A percentile compares a stretch with the other conserved stretches of the same genome.
Evolutionary conservation across 176 grass and related monocot species (phyloP).

Genomic region (Aegilops bicornis): DNA sequence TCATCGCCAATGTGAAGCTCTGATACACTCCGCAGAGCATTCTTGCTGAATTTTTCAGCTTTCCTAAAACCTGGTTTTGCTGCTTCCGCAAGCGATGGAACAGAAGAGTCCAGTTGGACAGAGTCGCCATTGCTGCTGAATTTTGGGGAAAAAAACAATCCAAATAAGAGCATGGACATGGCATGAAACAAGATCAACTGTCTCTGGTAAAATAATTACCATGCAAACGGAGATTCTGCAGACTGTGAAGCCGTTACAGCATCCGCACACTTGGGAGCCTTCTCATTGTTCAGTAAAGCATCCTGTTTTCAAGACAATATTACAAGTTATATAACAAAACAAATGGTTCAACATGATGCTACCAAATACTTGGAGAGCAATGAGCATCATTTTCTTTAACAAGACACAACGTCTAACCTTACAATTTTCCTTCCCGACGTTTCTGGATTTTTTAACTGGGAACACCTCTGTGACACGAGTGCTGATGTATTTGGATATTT

Average conservation of each 20-base stretch:
- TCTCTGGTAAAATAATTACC: constrained; percentile 34
- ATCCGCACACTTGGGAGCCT: constrained; percentile 24
- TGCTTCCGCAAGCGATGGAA: constrained; percentile 20
- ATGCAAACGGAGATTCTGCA: constrained; percentile 14
- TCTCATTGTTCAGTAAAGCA: constrained; percentile 32
- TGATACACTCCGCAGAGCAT: constrained; percentile 72
- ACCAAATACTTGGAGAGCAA: neutral
- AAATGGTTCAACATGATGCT: neutral
- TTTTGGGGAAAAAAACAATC: neutral
- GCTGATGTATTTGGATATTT: constrained; percentile 71
- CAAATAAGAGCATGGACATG: constrained; percentile 11
- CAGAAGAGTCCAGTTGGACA: constrained; percentile 30
- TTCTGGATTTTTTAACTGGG: constrained; percentile 69
- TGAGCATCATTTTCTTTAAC: neutral
- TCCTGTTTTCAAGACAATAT: constrained; percentile 41
- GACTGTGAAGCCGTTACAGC: constrained; percentile 27
- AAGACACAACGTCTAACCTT: constrained; percentile 43
- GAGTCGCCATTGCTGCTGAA: constrained; percentile 28
- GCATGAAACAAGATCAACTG: neutral
- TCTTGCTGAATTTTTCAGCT: constrained; percentile 68
- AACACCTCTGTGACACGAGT: constrained; percentile 80
- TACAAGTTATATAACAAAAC: neutral
- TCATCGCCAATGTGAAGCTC: constrained; percentile 79
- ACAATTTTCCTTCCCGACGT: constrained; percentile 54
- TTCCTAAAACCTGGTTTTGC: constrained; percentile 50